Base-by-base conservation (phyloP, 106 monocot genomes). In the Dioscorea dumetorum region DNA sequence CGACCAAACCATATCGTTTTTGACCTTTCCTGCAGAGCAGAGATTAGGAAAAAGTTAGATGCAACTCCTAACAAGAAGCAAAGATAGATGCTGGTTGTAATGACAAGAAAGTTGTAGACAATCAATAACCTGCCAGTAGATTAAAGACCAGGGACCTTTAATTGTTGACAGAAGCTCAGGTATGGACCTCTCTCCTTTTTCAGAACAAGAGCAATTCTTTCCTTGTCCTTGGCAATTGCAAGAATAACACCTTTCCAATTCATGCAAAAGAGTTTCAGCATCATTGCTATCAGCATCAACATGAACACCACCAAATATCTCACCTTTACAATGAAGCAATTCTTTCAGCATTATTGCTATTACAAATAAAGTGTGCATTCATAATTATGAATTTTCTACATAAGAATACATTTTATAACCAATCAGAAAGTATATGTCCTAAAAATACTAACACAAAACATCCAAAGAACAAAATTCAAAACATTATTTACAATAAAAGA, bases 1-100 rank as follows among this genome's bases (percentile, higher is more conserved):
- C 91, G 81, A 64, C 91, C 91, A 79, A 91, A 97, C 91, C 91
- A 91, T 18, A 97, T 52, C 18, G 86, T 97, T 68, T 82, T 82
- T 66, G 95, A 82, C 52, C 68, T 80, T 49, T 74, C 66, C 95
- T 95, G 74, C 57, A 0, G 57, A 53, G 49, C 20, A 49, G 61
- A 70, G 6, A 48, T 50, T 62, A 18, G 34, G 12, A 63, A 16
- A 5, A 13, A 19, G 34, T 16, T 18, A 14, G 16, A 31, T 31
- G 28, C 28, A 28, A 28, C 28, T 28, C 28, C 28, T 28, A 3
- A 28, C 3, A 3, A 3, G 28, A 28, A 28, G 28, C 32, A 63
- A 35, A n/a, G 32, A 61, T 13, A 17, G 18, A 28, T 16, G 34
- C 12, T 7, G 3, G 11, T 35, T 17, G 34, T 8, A 33, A 17